A percentile compares a stretch with the other conserved stretches of the same genome.
Evolutionary conservation across 2,329 filamentous ascomycete genomes (phyloP).

Genomic region (Aspergillus latus): DNA sequence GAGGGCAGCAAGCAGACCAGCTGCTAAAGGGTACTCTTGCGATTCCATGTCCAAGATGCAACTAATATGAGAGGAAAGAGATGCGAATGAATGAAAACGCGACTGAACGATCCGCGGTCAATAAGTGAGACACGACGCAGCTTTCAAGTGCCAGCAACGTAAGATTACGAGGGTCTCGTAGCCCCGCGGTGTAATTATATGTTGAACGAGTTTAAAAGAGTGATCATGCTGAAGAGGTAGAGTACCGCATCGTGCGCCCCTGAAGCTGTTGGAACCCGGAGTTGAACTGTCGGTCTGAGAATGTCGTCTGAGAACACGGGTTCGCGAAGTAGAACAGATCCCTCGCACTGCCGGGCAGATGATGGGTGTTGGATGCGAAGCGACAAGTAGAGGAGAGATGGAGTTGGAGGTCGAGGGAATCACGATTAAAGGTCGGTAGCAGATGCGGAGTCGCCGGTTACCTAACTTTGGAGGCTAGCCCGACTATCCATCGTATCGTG

Average conservation of each 20-base stretch:
- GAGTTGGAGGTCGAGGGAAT: conserved; percentile 8
- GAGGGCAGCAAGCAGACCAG: conserved; percentile 30
- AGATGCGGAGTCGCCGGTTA: conserved; percentile 12
- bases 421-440: conserved; percentile 9
- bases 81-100: conserved; percentile 2
- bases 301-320: background rate
- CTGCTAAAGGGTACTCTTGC: conserved; percentile 30
- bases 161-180: conserved; percentile 1
- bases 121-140: background rate
- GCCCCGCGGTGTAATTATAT: conserved; percentile 1
- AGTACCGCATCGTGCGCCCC: conserved; percentile 17
- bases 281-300: conserved; percentile 2
- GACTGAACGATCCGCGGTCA: background rate
- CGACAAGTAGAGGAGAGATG: background rate
- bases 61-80: conserved; percentile 2
- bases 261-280: conserved; percentile 6
- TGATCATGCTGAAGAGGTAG: conserved; percentile 21
- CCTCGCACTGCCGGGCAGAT: background rate
- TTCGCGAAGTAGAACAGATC: background rate
- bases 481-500: background rate
- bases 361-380: background rate
- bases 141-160: background rate
- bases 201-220: conserved; percentile 3
- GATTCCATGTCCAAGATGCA: conserved; percentile 25
- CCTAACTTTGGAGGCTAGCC: background rate